These are phyloP conservation scores for Rhododendron kiyosumense DNA, from an alignment of 148 eudicot species.

Conservation along the genomic window DNA sequence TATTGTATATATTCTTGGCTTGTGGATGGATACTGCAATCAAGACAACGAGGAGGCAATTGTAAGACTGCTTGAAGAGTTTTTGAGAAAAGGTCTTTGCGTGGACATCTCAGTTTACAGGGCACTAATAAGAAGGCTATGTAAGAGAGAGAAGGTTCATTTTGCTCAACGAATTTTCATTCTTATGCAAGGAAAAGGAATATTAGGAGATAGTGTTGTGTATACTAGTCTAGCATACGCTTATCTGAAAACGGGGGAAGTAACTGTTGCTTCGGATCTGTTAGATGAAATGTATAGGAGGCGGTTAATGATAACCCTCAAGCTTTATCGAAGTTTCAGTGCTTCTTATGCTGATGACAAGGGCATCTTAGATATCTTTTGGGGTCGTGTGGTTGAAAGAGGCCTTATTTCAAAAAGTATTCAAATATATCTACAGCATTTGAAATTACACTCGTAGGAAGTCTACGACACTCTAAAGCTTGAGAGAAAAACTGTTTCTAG, in stretches of 20 bases:
- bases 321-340: slow-evolving; percentile 48
- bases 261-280: slow-evolving; percentile 38
- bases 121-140: slow-evolving; percentile 74
- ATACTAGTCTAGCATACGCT: slow-evolving; percentile 63
- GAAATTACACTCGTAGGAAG: slow-evolving; percentile 16
- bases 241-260: slow-evolving; percentile 49
- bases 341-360: slow-evolving; percentile 51
- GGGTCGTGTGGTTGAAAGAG: slow-evolving; percentile 53
- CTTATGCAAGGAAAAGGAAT: slow-evolving; percentile 64
- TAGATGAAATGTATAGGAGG: slow-evolving; percentile 77
- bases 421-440: slow-evolving; percentile 31
- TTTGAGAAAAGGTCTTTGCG: slow-evolving; percentile 41
- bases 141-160: slow-evolving; percentile 62
- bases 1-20: slow-evolving; percentile 73
- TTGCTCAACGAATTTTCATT: slow-evolving; percentile 48
- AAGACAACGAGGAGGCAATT: slow-evolving; percentile 49
- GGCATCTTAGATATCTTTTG: slow-evolving; percentile 53
- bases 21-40: slow-evolving; percentile 65
- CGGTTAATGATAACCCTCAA: slow-evolving; percentile 63
- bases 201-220: slow-evolving; percentile 70
- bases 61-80: slow-evolving; percentile 52
- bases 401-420: slow-evolving; percentile 54
- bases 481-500: background rate
- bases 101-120: slow-evolving; percentile 67
- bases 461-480: background rate